A percentile compares a stretch with the other conserved stretches of the same genome.
Evolutionary conservation across 345 rosid genomes (phyloP).

Genomic region (Citrus inodora): DNA sequence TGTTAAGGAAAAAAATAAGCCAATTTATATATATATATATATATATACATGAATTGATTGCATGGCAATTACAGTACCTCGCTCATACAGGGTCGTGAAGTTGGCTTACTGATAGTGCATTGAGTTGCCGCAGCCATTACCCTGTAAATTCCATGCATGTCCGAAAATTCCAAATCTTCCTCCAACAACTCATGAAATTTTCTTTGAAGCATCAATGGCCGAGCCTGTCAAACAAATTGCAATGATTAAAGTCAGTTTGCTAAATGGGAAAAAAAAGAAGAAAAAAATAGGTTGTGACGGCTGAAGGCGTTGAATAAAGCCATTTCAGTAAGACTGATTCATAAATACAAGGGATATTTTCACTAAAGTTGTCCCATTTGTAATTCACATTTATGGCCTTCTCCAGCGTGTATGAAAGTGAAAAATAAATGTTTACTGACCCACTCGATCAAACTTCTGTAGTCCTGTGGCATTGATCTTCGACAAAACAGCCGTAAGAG

Average conservation of each 20-base stretch:
- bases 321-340: background rate
- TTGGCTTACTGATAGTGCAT: constrained; percentile 30
- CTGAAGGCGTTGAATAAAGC: background rate
- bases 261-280: background rate
- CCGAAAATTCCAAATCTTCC: constrained; percentile 27
- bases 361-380: background rate
- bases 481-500: constrained; percentile 38
- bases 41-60: background rate
- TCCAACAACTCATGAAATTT: constrained; percentile 38
- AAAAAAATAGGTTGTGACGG: background rate
- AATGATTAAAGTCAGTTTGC: background rate
- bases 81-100: constrained; percentile 24
- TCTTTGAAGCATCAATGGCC: constrained; percentile 34
- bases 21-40: background rate
- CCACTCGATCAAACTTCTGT: constrained; percentile 33
- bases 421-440: constrained; percentile 21
- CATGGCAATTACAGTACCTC: constrained; percentile 13
- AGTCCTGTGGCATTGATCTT: constrained; percentile 27
- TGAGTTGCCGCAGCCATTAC: constrained; percentile 38
- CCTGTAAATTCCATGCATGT: constrained; percentile 36
- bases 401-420: background rate
- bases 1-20: background rate
- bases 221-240: constrained; percentile 25
- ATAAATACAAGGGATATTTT: background rate
- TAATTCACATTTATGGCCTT: too few relatives aligned